Evolutionary conservation across 345 rosid genomes (phyloP).

Genomic region (Camelina neglecta): DNA sequence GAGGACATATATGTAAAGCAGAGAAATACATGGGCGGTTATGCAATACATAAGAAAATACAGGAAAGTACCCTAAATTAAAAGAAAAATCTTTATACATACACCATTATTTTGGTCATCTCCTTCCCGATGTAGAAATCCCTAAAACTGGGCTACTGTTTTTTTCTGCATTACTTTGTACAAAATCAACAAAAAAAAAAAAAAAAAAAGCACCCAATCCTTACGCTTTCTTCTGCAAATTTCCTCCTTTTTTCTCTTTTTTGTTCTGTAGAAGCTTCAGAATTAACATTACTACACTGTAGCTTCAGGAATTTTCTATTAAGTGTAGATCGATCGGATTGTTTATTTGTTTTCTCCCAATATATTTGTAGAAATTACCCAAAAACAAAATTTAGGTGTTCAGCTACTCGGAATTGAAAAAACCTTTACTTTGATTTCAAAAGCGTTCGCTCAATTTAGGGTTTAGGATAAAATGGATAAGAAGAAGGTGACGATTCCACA

Average conservation of each 20-base stretch:
- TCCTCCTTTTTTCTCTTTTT: background rate
- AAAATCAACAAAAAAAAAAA: background rate
- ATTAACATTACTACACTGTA: constrained; percentile 26
- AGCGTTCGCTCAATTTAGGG: background rate
- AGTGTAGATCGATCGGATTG: constrained; percentile 20
- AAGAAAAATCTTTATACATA: background rate
- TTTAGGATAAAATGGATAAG: constrained; percentile 62
- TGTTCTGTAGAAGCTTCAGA: constrained; percentile 14
- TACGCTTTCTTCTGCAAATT: background rate
- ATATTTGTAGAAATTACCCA: constrained; percentile 20
- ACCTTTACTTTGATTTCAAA: constrained; percentile 16
- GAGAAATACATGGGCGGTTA: background rate
- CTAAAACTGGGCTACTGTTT: constrained; percentile 19
- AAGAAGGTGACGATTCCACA: constrained; percentile 69
- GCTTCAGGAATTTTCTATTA: constrained; percentile 4
- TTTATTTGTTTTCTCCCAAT: background rate
- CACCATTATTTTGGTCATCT: background rate
- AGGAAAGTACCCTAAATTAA: constrained; percentile 5
- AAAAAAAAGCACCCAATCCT: background rate
- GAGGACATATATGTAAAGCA: background rate
- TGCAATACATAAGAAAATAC: background rate
- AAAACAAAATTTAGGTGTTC: background rate
- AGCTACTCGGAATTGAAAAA: constrained; percentile 9
- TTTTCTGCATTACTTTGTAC: background rate
- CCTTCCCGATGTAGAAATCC: constrained; percentile 21